Conservation (phyloP, 2,329 filamentous ascomycete species). For the Ambrosiella cleistominuta region DNA sequence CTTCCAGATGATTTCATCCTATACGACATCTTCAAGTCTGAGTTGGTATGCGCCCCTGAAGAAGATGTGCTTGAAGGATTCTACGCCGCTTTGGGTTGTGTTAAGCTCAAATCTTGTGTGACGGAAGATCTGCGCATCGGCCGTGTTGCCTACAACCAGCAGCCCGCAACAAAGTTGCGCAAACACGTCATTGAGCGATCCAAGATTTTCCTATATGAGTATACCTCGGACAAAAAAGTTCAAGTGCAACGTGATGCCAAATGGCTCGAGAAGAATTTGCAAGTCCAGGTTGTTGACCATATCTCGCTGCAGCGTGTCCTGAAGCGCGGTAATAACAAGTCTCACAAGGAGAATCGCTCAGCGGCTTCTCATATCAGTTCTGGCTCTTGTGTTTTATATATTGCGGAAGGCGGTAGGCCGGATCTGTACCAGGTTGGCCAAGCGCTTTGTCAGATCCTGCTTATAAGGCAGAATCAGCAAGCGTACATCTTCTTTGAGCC, state of each 20-base stretch:
- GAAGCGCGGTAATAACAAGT: constrained; percentile 43
- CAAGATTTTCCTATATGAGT: constrained; percentile 75
- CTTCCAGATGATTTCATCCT: constrained; percentile 78
- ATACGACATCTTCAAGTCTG: constrained; percentile 73
- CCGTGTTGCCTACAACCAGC: constrained; percentile 45
- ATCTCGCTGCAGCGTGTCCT: constrained; percentile 66
- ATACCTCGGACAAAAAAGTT: constrained; percentile 50
- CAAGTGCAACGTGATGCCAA: constrained; percentile 71
- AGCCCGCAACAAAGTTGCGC: constrained; percentile 48
- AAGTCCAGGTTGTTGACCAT: constrained; percentile 58
- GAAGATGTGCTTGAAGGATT: constrained; percentile 76
- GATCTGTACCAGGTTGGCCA: constrained; percentile 89
- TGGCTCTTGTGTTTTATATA: constrained; percentile 51
- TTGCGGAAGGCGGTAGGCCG: constrained; percentile 48
- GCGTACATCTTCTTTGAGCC: constrained; percentile 84
- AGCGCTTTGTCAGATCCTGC: constrained; percentile 62
- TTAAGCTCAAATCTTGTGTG: constrained; percentile 58
- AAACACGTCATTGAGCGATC: constrained; percentile 75
- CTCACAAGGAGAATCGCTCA: constrained; percentile 56
- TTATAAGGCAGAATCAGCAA: constrained; percentile 70
- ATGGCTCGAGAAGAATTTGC: constrained; percentile 78
- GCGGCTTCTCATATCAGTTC: constrained; percentile 44
- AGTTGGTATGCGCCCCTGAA: constrained; percentile 71
- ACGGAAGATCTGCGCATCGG: constrained; percentile 64
- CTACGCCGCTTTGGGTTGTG: constrained; percentile 64